phyloP scores from a whole-genome alignment of 2,329 filamentous ascomycete species.

The Knufia fluminis region DNA sequence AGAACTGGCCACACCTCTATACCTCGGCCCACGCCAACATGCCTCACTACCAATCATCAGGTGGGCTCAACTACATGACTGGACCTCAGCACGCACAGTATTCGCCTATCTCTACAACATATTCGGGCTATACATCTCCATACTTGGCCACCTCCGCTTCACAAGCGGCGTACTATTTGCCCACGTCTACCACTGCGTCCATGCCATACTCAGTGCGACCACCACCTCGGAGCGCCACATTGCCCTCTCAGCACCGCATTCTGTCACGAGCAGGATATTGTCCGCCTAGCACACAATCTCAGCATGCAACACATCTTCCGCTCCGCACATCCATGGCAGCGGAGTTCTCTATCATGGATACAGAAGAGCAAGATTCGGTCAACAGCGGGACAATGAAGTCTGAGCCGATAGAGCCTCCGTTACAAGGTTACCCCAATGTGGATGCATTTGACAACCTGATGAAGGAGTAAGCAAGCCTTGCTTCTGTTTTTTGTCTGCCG shows the following conservation, averaged over 20 bases:
- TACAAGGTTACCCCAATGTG: constrained; percentile 38
- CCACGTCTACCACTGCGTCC: constrained; percentile 26
- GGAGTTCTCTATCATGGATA: constrained; percentile 29
- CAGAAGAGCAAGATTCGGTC: constrained; percentile 37
- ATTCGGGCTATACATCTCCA: constrained; percentile 31
- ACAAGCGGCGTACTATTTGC: constrained; percentile 27
- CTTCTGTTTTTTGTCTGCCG: not conserved
- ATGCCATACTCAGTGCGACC: constrained; percentile 25
- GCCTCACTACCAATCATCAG: constrained; percentile 25
- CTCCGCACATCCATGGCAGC: constrained; percentile 27
- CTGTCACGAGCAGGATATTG: constrained; percentile 26
- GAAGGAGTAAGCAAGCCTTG: constrained; percentile 29
- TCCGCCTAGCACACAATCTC: constrained; percentile 15
- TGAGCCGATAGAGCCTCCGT: constrained; percentile 34
- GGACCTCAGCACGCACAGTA: constrained; percentile 23
- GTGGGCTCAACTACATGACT: constrained; percentile 22
- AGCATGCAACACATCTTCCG: constrained; percentile 28
- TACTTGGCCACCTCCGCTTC: constrained; percentile 29
- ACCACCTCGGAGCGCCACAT: constrained; percentile 24
- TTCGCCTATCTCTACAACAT: constrained; percentile 23
- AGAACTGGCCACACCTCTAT: constrained; percentile 26
- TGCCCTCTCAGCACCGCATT: constrained; percentile 26
- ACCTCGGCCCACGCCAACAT: constrained; percentile 19
- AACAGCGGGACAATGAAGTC: constrained; percentile 37
- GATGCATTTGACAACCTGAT: constrained; percentile 39